Conservation (phyloP, 1,284 basidiomycete species). For the Leccinum subspadiceum region DNA sequence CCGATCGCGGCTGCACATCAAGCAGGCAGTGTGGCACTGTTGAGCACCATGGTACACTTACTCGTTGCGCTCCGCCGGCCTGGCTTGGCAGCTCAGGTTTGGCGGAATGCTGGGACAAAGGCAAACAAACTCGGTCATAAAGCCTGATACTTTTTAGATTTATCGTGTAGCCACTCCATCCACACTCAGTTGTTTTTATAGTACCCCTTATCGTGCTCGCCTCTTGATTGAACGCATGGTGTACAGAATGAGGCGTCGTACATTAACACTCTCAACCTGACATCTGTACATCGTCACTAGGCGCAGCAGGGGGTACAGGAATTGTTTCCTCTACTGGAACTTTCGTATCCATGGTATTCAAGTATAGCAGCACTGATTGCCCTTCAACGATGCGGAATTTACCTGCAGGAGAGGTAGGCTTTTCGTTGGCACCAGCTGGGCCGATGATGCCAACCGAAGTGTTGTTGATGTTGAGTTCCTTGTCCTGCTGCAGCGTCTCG, state of each 20-base stretch:
- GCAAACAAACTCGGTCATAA: slow-evolving; percentile 16
- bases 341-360: slow-evolving; percentile 72
- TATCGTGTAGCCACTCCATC: slow-evolving; percentile 15
- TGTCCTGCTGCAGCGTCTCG: slow-evolving; percentile 96
- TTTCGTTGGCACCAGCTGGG: slow-evolving; percentile 60
- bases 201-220: not conserved
- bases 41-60: slow-evolving; percentile 84
- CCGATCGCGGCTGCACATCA: slow-evolving; percentile 93
- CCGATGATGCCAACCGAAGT: slow-evolving; percentile 93
- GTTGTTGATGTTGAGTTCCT: slow-evolving; percentile 88
- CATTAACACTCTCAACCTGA: slow-evolving; percentile 45
- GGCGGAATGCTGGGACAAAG: slow-evolving; percentile 43
- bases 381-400: slow-evolving; percentile 82
- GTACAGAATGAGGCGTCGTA: slow-evolving; percentile 16
- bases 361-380: slow-evolving; percentile 66
- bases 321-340: slow-evolving; percentile 41
- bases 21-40: slow-evolving; percentile 86
- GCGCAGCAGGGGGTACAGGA: slow-evolving; percentile 32
- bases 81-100: slow-evolving; percentile 61
- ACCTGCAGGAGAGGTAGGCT: slow-evolving; percentile 45
- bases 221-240: slow-evolving; percentile 9
- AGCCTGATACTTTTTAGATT: slow-evolving; percentile 10
- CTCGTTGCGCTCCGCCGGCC: slow-evolving; percentile 75
- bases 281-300: slow-evolving; percentile 78
- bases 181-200: slow-evolving; percentile 28